Evolutionary conservation across 495 filamentous ascomycete species (phyloP).

Genomic region (Rostrohypoxylon terebratum): DNA sequence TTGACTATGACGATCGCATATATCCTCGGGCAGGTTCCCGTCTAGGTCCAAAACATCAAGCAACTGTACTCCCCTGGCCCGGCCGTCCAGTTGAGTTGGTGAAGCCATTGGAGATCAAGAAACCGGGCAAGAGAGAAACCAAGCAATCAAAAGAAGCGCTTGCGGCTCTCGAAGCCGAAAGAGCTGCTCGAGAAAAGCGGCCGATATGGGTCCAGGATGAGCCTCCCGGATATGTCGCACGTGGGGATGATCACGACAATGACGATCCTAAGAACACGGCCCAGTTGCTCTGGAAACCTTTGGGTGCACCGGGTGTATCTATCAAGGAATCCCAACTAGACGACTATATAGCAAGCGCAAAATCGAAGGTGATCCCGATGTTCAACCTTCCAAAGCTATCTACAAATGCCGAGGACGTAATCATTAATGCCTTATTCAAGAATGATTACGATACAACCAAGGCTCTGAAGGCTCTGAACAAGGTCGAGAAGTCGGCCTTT

Average conservation of each 20-base stretch:
- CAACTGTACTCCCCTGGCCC: constrained; percentile 83
- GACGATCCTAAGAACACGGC: constrained; percentile 61
- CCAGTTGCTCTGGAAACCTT: constrained; percentile 70
- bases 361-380: constrained; percentile 64
- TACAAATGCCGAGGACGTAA: constrained; percentile 91
- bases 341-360: constrained; percentile 78
- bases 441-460: constrained; percentile 76
- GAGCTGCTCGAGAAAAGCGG: constrained; percentile 77
- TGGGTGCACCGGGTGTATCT: constrained; percentile 63
- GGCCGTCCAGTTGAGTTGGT: constrained; percentile 88
- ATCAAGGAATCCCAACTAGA: constrained; percentile 64
- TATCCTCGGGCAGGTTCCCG: constrained; percentile 96
- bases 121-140: constrained; percentile 69
- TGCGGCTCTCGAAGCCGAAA: constrained; percentile 83
- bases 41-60: constrained; percentile 91
- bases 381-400: constrained; percentile 75
- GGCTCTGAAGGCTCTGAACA: constrained; percentile 78
- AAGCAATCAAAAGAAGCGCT: constrained; percentile 82
- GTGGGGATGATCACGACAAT: constrained; percentile 78
- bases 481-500: constrained; percentile 76
- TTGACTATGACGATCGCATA: constrained; percentile 98
- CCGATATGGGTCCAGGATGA: constrained; percentile 96
- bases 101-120: constrained; percentile 88
- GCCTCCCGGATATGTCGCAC: constrained; percentile 82
- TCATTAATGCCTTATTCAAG: constrained; percentile 76